Evolutionary conservation across 1,139 yeast species (phyloP), one percentile per base, ranked within the genome.

Genomic region (Hyphopichia fennica): DNA sequence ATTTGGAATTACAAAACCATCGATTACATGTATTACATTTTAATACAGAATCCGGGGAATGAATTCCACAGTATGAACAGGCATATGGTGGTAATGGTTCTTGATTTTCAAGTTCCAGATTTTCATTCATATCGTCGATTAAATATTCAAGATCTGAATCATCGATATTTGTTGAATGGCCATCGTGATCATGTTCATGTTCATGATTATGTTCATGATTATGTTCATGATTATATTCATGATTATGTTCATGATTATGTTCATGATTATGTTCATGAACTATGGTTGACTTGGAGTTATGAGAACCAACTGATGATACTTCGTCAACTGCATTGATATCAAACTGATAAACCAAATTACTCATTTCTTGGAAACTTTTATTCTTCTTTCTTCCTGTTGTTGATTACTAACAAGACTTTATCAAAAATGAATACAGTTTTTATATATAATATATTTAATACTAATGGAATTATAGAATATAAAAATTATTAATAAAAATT

Each of bases 1-100:
- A 73, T 45, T 81, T 79, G n/a, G 87, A 77, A 59, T 91, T 91
- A 67, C 98, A 91, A 60, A 91, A 91, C 97, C 97, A 91, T 59
- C 82, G 84, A 55, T 80, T 65, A 63, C 97, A 90, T 4, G 78
- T 72, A 45, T 80, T 79, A 67, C 98, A 91, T 53, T 84, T 82
- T 34, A 87, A 86, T 17, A 90, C 86, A 38, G 85, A 74, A 9
- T 79, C 64, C 0, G 89, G 77, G 5, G 80, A 66, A 49, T 82
- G 82, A 29, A 88, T 74, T 1, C 91, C 95, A 67, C 97, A 91
- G 60, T 90, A 90, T 1, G 84, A 69, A 55, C 91, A 84, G 0
- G 85, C 79, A 53, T 69, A 65, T 19, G 54, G 62, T 1, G 70
- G 64, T 15, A 56, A 39, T 19, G 40, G 38, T 15, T 38, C 43